Evolutionary conservation across 352 stramenopile species (phyloP), one percentile per base, ranked within the genome.

Genomic region (Phytophthora pini): DNA sequence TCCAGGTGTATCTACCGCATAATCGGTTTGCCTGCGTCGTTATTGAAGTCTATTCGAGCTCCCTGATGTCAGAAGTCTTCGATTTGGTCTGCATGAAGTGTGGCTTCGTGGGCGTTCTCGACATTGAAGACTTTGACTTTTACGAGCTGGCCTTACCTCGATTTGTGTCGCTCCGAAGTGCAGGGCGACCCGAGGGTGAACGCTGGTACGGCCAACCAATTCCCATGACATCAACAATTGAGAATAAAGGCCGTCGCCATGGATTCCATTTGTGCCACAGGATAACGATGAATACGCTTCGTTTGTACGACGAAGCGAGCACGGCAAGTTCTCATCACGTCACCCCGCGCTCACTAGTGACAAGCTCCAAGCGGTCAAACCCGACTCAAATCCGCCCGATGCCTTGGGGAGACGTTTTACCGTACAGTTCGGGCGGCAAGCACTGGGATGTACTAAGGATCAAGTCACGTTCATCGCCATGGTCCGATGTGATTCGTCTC

Each of bases 211-310:
- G 87, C 0, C 65, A 87, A 29, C 58, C 81, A n/a, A 74, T 96
- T 36, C 59, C 77, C 2, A 94, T 94, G 80, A 73, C 76, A 15
- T 66, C 65, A 29, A 80, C 51, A 8, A 61, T 95, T 29, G 82
- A 89, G 24, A 84, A 81, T 43, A 70, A 74, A 59, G 88, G 88
- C 3, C 82, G 82, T 22, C 71, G 79, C 36, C 65, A 91, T 61
- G 87, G 88, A 5, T 65, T 96, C n/a, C 87, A 96, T 54, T 64
- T 96, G 46, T 94, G 88, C 38, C 88, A 96, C 58, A 92, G 86
- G 46, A 88, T 93, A 60, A 79, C 77, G n/a, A 93, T 94, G 80
- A 94, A 84, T 29, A 95, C 88, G 2, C 92, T 96, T 58, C 87
- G 88, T 31, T 75, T 96, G 20, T 95, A 96, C 52, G 88, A 96